Percentiles rank a stretch among this genome's conserved stretches.
phyloP scores from a whole-genome alignment of 2,329 filamentous ascomycete genomes.

The Colletotrichum australisinense region DNA sequence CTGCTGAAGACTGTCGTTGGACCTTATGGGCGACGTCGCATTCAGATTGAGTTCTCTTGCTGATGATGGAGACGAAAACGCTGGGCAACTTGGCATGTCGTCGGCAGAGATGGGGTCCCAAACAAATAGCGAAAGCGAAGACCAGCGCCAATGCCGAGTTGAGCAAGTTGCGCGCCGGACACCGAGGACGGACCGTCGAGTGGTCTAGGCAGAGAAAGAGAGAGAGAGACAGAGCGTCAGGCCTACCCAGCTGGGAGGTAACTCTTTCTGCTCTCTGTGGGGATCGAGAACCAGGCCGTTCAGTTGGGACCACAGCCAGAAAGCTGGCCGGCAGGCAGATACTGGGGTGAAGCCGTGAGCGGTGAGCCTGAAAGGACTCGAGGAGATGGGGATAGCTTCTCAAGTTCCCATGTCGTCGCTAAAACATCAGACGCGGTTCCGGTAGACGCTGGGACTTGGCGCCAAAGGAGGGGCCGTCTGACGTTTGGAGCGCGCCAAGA shows the following conservation, averaged over 20 bases:
- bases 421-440: conserved; percentile 16
- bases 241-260: neutral
- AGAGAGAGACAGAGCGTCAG: neutral
- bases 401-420: neutral
- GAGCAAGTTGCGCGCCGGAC: conserved; percentile 6
- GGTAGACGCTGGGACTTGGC: conserved; percentile 26
- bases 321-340: neutral
- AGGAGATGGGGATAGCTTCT: conserved; percentile 6
- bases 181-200: neutral
- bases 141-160: neutral
- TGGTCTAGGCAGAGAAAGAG: conserved; percentile 5
- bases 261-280: neutral
- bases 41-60: conserved; percentile 8
- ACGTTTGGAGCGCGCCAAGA: conserved; percentile 26
- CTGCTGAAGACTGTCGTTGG: neutral
- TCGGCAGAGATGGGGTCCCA: neutral
- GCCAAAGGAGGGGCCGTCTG: conserved; percentile 9
- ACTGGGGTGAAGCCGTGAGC: neutral
- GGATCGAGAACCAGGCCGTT: neutral
- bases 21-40: conserved; percentile 15
- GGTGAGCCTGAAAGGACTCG: too few species aligned
- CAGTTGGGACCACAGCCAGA: neutral
- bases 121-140: conserved; percentile 17
- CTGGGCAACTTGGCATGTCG: conserved; percentile 27
- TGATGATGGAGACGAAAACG: conserved; percentile 6